Percentiles rank a stretch among this genome's conserved stretches.
These are phyloP conservation scores for Cercospora berteroae DNA, from an alignment of 2,329 filamentous ascomycete species.

Conservation along the genomic window DNA sequence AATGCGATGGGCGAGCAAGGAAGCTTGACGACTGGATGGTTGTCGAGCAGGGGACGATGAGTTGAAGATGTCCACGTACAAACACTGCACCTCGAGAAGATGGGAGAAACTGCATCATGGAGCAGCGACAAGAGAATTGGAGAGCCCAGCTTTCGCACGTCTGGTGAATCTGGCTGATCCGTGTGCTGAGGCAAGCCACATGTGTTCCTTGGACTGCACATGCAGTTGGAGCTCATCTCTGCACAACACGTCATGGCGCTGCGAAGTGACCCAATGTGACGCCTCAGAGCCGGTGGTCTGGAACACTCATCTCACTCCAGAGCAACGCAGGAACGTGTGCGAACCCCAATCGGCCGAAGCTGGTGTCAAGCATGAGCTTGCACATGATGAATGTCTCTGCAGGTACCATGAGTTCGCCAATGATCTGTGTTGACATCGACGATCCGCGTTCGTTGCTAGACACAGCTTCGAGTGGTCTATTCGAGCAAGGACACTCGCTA, in stretches of 20 bases:
- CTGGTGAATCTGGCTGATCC: background rate
- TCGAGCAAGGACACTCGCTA: background rate
- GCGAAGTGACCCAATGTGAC: background rate
- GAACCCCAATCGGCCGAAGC: background rate
- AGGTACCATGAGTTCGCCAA: background rate
- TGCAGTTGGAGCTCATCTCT: background rate
- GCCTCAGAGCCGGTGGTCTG: background rate
- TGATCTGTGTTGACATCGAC: background rate
- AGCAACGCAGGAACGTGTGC: background rate
- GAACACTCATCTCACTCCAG: background rate
- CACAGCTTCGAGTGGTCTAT: background rate
- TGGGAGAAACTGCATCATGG: background rate
- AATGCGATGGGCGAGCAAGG: slow-evolving; percentile 87
- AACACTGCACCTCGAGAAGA: background rate
- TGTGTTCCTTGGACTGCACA: background rate
- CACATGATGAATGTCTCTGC: background rate
- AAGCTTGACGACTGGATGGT: slow-evolving; percentile 80
- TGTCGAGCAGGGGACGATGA: slow-evolving; percentile 32
- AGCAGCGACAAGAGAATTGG: background rate
- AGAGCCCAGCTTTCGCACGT: background rate
- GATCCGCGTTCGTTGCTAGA: background rate
- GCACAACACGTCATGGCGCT: background rate
- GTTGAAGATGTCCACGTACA: background rate
- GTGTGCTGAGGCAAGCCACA: background rate
- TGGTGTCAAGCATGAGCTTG: background rate